phyloP scores from a whole-genome alignment of 345 rosid genomes.

The Geranium rotundifolium region DNA sequence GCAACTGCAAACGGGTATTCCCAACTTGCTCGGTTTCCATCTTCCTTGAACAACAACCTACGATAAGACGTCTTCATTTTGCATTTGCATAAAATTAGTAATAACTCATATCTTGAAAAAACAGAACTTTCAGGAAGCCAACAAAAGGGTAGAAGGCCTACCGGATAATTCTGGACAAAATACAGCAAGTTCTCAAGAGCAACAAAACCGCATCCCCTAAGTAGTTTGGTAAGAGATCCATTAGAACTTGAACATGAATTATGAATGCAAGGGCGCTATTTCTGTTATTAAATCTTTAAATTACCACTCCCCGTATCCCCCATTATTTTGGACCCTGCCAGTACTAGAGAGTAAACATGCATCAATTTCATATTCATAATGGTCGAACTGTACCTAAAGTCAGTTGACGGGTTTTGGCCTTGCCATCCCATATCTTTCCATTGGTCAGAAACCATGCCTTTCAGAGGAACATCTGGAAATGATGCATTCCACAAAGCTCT shows the following conservation, averaged over 20 bases:
- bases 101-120: constrained; percentile 7
- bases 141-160: constrained; percentile 20
- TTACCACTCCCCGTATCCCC: too few species aligned
- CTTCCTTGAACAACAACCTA: constrained; percentile 85
- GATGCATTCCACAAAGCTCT: constrained; percentile 66
- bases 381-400: constrained; percentile 50
- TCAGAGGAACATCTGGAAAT: constrained; percentile 54
- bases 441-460: constrained; percentile 73
- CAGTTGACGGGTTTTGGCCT: constrained; percentile 95
- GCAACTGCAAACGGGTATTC: constrained; percentile 99
- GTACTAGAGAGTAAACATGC: too few species aligned
- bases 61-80: constrained; percentile 84
- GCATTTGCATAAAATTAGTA: constrained; percentile 38
- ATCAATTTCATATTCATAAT: too few species aligned
- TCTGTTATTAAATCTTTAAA: neutral
- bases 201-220: constrained; percentile 85
- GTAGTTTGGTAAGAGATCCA: constrained; percentile 4
- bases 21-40: constrained; percentile 78
- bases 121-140: constrained; percentile 2
- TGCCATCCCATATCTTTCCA: constrained; percentile 99
- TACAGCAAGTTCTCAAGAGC: constrained; percentile 83
- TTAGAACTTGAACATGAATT: constrained; percentile 1
- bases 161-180: constrained; percentile 80
- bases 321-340: too few species aligned
- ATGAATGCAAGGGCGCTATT: neutral